A percentile compares a stretch with the other conserved stretches of the same genome.
phyloP scores from a whole-genome alignment of 371 early-diverging fungal genomes.

The Syncephalis plumigaleata region DNA sequence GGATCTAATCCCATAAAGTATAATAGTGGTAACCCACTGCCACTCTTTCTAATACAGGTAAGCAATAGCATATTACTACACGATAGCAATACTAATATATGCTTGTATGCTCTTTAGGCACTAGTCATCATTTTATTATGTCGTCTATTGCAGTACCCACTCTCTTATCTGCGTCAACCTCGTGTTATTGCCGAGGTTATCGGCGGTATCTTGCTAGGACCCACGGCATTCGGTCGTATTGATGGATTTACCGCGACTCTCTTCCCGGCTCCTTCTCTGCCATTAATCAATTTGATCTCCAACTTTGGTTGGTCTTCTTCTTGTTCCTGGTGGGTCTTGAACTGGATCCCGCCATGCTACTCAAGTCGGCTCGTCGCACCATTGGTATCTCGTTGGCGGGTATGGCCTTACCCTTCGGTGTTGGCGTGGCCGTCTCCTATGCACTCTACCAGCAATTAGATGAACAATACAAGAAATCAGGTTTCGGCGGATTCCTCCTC shows the following conservation, averaged over 20 bases:
- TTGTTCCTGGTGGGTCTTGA: conserved; percentile 79
- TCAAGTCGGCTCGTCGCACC: conserved; percentile 20
- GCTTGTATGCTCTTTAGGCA: background rate
- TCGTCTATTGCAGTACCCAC: conserved; percentile 32
- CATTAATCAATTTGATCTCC: conserved; percentile 56
- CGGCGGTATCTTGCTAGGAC: conserved; percentile 60
- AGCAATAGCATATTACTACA: background rate
- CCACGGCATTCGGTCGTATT: conserved; percentile 54
- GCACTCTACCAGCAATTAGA: conserved; percentile 36
- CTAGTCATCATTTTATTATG: conserved; percentile 39
- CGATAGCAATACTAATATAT: background rate
- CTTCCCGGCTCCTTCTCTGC: conserved; percentile 38
- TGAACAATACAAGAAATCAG: conserved; percentile 4
- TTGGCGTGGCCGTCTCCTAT: conserved; percentile 49
- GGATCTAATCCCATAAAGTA: conserved; percentile 37
- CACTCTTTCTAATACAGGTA: conserved; percentile 51
- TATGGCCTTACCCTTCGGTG: conserved; percentile 53
- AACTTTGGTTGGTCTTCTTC: conserved; percentile 78
- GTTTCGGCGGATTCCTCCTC: conserved; percentile 49
- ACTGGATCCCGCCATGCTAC: conserved; percentile 36
- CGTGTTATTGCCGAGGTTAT: conserved; percentile 61
- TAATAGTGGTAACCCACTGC: conserved; percentile 30
- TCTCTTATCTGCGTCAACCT: conserved; percentile 43
- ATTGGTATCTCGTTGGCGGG: conserved; percentile 43
- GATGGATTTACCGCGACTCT: conserved; percentile 33